These are phyloP conservation scores for Penicillium pancosmium DNA, from an alignment of 495 filamentous ascomycete genomes.

Conservation along the genomic window DNA sequence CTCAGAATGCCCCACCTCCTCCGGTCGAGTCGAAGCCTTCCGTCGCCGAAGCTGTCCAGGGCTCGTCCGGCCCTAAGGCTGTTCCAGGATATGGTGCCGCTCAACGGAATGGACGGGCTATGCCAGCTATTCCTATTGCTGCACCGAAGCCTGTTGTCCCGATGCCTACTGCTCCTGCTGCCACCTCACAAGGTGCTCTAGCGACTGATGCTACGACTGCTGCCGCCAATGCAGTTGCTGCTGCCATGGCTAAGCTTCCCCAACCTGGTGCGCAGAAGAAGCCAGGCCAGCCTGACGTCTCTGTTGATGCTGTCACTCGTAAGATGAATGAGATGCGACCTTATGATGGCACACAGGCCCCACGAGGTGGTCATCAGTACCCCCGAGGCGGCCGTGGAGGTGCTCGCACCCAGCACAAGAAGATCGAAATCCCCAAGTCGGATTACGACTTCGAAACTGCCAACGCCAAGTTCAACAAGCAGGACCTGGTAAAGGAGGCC, in stretches of 20 bases:
- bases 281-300: conserved; percentile 43
- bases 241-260: conserved; percentile 82
- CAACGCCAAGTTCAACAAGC: conserved; percentile 98
- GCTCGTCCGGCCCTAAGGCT: conserved; percentile 53
- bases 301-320: conserved; percentile 77
- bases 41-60: conserved; percentile 49
- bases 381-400: conserved; percentile 58
- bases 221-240: conserved; percentile 83
- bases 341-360: conserved; percentile 53
- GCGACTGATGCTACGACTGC: conserved; percentile 77
- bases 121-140: conserved; percentile 65
- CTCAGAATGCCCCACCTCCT: conserved; percentile 51
- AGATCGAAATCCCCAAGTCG: conserved; percentile 82
- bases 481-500: conserved; percentile 89
- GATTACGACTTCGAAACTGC: conserved; percentile 93
- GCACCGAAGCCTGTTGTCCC: conserved; percentile 48
- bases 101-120: conserved; percentile 68
- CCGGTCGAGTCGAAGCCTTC: conserved; percentile 71
- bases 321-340: conserved; percentile 88
- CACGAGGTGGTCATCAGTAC: conserved; percentile 53
- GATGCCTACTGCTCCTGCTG: conserved; percentile 33
- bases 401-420: conserved; percentile 59
- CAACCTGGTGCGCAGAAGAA: conserved; percentile 52
- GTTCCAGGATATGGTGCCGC: conserved; percentile 32
- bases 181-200: conserved; percentile 33